phyloP scores from a whole-genome alignment of 2,329 filamentous ascomycete species.

The Rhynchosporium secalis region DNA sequence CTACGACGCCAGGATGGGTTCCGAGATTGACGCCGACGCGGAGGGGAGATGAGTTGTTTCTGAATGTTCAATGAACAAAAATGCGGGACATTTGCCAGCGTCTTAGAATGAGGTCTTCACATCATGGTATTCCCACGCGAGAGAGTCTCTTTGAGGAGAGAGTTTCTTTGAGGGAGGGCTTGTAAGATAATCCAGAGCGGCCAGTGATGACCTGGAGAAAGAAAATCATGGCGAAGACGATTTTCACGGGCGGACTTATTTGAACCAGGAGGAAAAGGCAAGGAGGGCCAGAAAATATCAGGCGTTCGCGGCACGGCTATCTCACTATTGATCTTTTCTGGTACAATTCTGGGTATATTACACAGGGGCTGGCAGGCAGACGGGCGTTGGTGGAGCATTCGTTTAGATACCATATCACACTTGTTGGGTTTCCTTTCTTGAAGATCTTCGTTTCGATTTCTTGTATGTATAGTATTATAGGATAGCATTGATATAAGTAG shows the following conservation, averaged over 20 bases:
- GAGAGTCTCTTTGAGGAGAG: too few relatives aligned
- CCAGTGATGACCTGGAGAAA: background rate
- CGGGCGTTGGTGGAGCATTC: slow-evolving; percentile 15
- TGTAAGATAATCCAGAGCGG: background rate
- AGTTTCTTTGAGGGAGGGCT: background rate
- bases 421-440: background rate
- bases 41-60: slow-evolving; percentile 63
- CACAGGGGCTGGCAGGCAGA: background rate
- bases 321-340: background rate
- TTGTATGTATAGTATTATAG: background rate
- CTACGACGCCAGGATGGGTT: slow-evolving; percentile 58
- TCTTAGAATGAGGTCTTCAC: background rate
- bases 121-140: too few relatives aligned
- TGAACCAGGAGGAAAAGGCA: too few relatives aligned
- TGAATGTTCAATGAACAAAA: slow-evolving; percentile 52
- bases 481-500: too few relatives aligned
- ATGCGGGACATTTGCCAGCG: too few relatives aligned
- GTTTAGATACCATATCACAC: slow-evolving; percentile 3
- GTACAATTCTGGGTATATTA: background rate
- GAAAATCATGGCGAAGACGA: background rate
- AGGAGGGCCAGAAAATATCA: background rate
- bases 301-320: background rate
- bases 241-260: too few relatives aligned
- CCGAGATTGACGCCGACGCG: slow-evolving; percentile 66
- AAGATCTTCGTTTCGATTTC: background rate